Evolutionary conservation across 768 basidiomycete genomes (phyloP).

Genomic region (Dictyophora rubrovolvata): DNA sequence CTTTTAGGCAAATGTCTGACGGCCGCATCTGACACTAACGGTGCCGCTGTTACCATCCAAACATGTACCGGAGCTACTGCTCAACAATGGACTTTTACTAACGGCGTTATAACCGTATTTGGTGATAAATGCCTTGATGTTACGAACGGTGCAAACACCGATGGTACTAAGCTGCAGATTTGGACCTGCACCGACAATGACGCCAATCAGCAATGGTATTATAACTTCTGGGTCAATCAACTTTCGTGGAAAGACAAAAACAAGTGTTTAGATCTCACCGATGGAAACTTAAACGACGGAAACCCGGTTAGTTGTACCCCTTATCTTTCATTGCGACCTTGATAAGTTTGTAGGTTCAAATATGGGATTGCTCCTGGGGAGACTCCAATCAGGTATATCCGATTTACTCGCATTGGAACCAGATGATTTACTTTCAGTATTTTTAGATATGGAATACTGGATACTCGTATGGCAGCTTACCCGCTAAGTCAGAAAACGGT

Average conservation of each 20-base stretch:
- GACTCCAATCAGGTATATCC: conserved; percentile 33
- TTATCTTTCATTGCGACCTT: neutral
- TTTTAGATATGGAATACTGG: conserved; percentile 38
- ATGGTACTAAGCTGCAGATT: conserved; percentile 42
- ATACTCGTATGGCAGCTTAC: conserved; percentile 30
- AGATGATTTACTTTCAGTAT: neutral
- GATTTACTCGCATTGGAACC: neutral
- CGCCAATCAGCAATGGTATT: conserved; percentile 37
- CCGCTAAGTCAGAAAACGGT: conserved; percentile 22
- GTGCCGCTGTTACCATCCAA: conserved; percentile 37
- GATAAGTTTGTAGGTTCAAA: conserved; percentile 29
- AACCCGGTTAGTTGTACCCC: conserved; percentile 26
- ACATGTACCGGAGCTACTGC: conserved; percentile 33
- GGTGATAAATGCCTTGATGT: conserved; percentile 41
- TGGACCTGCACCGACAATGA: conserved; percentile 33
- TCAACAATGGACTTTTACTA: conserved; percentile 41
- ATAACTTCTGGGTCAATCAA: conserved; percentile 25
- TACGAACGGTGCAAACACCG: conserved; percentile 27
- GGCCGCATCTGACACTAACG: conserved; percentile 38
- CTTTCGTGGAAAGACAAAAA: conserved; percentile 39
- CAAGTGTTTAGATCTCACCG: conserved; percentile 41
- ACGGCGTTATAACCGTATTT: conserved; percentile 32
- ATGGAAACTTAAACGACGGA: conserved; percentile 30
- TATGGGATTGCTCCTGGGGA: conserved; percentile 10
- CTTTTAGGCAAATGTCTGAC: conserved; percentile 40